Evolutionary conservation across 768 basidiomycete species (phyloP).

Genomic region (Tricholoma matsutake): DNA sequence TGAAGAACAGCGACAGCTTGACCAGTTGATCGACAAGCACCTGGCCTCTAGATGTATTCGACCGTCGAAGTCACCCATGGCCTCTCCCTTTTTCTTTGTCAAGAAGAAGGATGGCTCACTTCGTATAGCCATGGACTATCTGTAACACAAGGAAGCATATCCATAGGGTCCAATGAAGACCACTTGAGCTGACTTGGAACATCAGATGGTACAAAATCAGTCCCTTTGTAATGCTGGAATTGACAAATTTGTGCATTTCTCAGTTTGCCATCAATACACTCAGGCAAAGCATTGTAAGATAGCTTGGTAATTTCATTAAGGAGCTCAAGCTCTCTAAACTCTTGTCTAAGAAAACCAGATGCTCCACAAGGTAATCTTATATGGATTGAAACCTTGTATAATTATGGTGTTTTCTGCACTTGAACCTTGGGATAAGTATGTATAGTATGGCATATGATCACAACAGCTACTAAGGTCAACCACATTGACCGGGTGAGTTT

Average conservation of each 20-base stretch:
- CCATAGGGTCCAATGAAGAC: constrained; percentile 1
- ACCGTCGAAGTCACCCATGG: no score
- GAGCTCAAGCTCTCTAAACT: constrained; percentile 16
- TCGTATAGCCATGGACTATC: constrained; percentile 3
- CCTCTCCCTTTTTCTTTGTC: no score
- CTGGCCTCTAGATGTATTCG: no score
- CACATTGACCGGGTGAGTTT: not conserved
- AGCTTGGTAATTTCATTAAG: constrained; percentile 20
- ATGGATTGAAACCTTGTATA: no score
- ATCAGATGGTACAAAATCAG: constrained; percentile 5
- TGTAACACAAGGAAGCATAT: not conserved
- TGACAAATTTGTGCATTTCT: not conserved
- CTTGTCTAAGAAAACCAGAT: no score
- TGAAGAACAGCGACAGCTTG: no score
- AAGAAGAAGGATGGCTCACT: no score
- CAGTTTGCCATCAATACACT: not conserved
- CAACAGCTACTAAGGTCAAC: constrained; percentile 11
- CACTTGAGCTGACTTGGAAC: not conserved
- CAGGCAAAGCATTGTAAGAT: not conserved
- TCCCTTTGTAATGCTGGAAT: not conserved
- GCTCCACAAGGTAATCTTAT: no score
- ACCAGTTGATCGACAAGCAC: no score
- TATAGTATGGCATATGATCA: constrained; percentile 17
- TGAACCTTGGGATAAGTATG: constrained; percentile 20
- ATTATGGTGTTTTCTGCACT: no score